Percentiles rank a stretch among this genome's conserved stretches.
These are phyloP conservation scores for Skeletonema menzelii DNA, from an alignment of 108 stramenopile species.

Conservation along the genomic window DNA sequence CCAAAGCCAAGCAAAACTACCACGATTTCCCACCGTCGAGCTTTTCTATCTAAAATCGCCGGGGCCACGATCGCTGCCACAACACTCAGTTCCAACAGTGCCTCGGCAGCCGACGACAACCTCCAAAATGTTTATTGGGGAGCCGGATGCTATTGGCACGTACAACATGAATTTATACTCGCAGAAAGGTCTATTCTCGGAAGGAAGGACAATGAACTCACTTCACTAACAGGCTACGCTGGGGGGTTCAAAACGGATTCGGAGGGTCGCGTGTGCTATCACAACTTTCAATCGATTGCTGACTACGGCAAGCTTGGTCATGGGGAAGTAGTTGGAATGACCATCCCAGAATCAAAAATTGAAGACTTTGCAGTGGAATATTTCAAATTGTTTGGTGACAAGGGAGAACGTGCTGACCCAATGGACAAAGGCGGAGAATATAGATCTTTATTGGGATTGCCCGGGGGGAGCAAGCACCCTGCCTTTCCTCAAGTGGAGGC, in stretches of 20 bases:
- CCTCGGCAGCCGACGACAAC: slow-evolving; percentile 6
- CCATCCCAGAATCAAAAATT: slow-evolving; percentile 38
- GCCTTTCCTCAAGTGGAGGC: slow-evolving; percentile 42
- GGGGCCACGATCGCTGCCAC: background rate
- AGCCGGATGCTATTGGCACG: slow-evolving; percentile 81
- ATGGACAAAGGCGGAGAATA: slow-evolving; percentile 90
- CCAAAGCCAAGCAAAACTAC: background rate
- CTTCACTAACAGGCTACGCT: slow-evolving; percentile 86
- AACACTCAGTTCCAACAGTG: background rate
- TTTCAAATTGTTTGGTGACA: slow-evolving; percentile 22
- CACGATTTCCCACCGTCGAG: background rate
- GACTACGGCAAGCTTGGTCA: slow-evolving; percentile 65
- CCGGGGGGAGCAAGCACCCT: slow-evolving; percentile 60
- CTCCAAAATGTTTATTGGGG: slow-evolving; percentile 62
- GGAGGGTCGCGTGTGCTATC: slow-evolving; percentile 63
- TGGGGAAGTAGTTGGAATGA: slow-evolving; percentile 50
- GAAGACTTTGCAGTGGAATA: slow-evolving; percentile 52
- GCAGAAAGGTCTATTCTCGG: slow-evolving; percentile 76
- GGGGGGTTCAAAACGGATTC: slow-evolving; percentile 57
- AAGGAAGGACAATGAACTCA: slow-evolving; percentile 59
- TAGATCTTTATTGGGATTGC: slow-evolving; percentile 67
- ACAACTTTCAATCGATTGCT: slow-evolving; percentile 54
- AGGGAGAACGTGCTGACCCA: slow-evolving; percentile 69
- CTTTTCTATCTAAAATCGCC: slow-evolving; percentile 6
- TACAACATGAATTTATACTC: slow-evolving; percentile 88